phyloP scores from a whole-genome alignment of 179 eudicot genomes.

The Corrigiola litoralis region DNA sequence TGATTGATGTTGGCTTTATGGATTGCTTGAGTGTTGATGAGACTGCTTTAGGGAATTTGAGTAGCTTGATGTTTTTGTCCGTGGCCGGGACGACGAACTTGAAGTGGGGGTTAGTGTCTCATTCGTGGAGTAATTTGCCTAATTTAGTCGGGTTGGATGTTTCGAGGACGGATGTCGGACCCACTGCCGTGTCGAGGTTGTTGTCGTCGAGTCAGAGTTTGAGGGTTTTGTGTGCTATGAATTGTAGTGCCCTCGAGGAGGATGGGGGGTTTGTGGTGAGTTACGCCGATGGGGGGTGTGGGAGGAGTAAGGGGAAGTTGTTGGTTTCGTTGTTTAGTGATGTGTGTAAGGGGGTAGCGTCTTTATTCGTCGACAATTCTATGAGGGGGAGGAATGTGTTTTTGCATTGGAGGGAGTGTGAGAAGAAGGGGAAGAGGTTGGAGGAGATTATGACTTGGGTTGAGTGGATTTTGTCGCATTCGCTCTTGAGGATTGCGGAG shows the following conservation, averaged over 20 bases:
- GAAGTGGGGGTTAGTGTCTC: constrained; percentile 69
- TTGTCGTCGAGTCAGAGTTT: constrained; percentile 48
- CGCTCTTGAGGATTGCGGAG: constrained; percentile 87
- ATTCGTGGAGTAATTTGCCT: constrained; percentile 65
- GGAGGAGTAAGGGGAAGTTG: constrained; percentile 54
- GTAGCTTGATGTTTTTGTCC: constrained; percentile 59
- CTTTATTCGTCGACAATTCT: constrained; percentile 59
- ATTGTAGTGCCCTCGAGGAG: constrained; percentile 64
- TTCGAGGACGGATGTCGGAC: constrained; percentile 73
- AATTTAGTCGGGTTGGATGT: constrained; percentile 77
- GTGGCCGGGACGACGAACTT: constrained; percentile 76
- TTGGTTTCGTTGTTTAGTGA: constrained; percentile 56
- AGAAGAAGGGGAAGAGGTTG: constrained; percentile 41
- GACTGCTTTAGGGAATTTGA: constrained; percentile 56
- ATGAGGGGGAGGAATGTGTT: constrained; percentile 53
- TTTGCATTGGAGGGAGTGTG: constrained; percentile 61
- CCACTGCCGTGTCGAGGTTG: constrained; percentile 49
- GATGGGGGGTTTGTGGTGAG: constrained; percentile 43
- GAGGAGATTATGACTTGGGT: constrained; percentile 78
- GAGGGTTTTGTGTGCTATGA: constrained; percentile 79
- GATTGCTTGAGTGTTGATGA: constrained; percentile 80
- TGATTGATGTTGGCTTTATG: constrained; percentile 77
- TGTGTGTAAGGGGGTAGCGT: constrained; percentile 52
- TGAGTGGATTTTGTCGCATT: constrained; percentile 84
- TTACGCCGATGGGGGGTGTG: constrained; percentile 18